These are phyloP conservation scores for barrel medic (Medicago truncatula) DNA, from an alignment of 306 rosid genomes.

Conservation along the genomic window DNA sequence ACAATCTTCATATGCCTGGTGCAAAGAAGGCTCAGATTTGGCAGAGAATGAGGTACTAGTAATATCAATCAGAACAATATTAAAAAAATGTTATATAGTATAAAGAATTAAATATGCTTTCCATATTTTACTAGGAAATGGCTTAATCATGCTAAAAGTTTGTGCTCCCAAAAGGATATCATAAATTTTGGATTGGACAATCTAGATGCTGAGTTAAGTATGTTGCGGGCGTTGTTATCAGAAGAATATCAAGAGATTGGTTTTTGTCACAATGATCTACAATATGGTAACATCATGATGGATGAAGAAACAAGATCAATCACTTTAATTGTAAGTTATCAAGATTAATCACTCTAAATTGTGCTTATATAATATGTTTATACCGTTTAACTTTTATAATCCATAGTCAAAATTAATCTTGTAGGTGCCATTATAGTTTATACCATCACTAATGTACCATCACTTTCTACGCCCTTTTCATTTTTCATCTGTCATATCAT, in stretches of 20 bases:
- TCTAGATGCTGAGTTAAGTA: conserved; percentile 64
- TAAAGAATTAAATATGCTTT: conserved; percentile 17
- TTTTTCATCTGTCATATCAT: neutral
- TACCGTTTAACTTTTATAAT: neutral
- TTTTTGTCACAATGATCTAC: conserved; percentile 93
- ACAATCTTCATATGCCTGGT: conserved; percentile 73
- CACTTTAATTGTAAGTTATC: conserved; percentile 77
- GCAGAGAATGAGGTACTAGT: conserved; percentile 76
- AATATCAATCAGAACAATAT: conserved; percentile 1
- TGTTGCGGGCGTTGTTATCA: conserved; percentile 62
- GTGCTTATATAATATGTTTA: neutral
- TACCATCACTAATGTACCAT: neutral
- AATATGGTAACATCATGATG: conserved; percentile 98
- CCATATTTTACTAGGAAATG: conserved; percentile 62
- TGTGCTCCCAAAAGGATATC: conserved; percentile 58
- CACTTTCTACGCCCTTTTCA: neutral
- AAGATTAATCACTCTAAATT: neutral
- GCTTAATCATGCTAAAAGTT: conserved; percentile 62
- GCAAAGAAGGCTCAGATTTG: conserved; percentile 61
- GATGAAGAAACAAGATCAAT: conserved; percentile 77
- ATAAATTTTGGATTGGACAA: conserved; percentile 58
- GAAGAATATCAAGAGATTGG: conserved; percentile 65
- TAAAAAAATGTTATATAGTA: neutral
- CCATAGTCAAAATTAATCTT: neutral
- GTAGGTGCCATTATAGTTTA: neutral